Evolutionary conservation across 441 rosid species (phyloP), one percentile per base, ranked within the genome.

Genomic region (Oxalis stricta): DNA sequence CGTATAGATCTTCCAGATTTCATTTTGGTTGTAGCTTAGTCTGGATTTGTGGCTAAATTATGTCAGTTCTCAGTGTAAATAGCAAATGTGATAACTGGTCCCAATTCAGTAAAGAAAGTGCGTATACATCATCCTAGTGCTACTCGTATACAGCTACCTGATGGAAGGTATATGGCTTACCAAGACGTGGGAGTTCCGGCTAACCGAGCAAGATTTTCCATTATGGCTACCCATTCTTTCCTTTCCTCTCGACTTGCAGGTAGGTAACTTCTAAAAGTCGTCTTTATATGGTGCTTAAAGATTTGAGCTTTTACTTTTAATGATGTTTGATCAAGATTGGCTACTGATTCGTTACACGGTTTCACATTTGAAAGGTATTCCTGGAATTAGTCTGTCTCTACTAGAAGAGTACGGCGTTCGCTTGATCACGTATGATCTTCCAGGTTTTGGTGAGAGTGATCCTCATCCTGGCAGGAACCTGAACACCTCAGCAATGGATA

Each of bases 181-280:
- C 59, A 53, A 4, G 93, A 77, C 47, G 56, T 41, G 2, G 99
- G 99, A 55, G 85, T 86, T 52, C 56, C 84, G 17, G 82, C 79
- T 2, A 63, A 65, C 23, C 79, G 66, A 69, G 95, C 96, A 15
- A 66, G 96, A 66, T 72, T 66, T 66, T 61, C 95, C 46, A 39
- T 91, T 14, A 50, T 91, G 48, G 65, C 59, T 54, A 78, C 96
- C 2, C 99, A 86, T 73, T 61, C 91, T 20, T 79, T 91, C 64
- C 85, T 91, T 29, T 91, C 94, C 44, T 91, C 99, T 38, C 65
- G 99, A 20, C 85, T 91, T 55, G 82, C 87, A 68, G 96, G 96
- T 82, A 50, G 48, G 36, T 6, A 15, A 45, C 22, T 19, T 13
- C 41, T 38, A 19, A 24, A 33, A 50, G 32, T 49, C 34, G 38